A percentile compares a stretch with the other conserved stretches of the same genome.
These are phyloP conservation scores for Williopsis jadinii DNA, from an alignment of 1,139 yeast species.

Conservation along the genomic window DNA sequence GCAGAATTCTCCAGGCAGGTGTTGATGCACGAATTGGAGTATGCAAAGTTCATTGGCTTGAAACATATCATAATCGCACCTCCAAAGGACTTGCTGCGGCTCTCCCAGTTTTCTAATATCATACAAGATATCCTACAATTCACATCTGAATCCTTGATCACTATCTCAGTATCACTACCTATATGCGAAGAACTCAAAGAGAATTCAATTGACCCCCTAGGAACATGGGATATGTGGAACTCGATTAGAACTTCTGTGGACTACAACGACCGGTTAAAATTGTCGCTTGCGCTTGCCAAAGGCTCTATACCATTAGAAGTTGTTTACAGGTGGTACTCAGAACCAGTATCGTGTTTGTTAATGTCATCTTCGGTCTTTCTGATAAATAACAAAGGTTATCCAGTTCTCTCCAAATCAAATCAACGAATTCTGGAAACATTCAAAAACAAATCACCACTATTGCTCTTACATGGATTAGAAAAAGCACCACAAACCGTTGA, in stretches of 20 bases:
- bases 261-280: constrained; percentile 42
- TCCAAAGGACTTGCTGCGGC: constrained; percentile 47
- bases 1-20: constrained; percentile 50
- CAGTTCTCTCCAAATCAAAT: constrained; percentile 51
- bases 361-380: constrained; percentile 48
- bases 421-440: constrained; percentile 39
- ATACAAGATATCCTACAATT: constrained; percentile 26
- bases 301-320: constrained; percentile 40
- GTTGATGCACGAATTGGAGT: constrained; percentile 45
- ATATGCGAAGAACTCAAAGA: constrained; percentile 31
- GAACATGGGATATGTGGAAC: constrained; percentile 70
- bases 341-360: constrained; percentile 51
- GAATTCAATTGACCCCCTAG: constrained; percentile 37
- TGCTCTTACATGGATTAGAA: constrained; percentile 40
- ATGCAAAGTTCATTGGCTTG: constrained; percentile 49
- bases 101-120: constrained; percentile 41
- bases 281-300: constrained; percentile 52
- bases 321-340: constrained; percentile 54
- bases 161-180: constrained; percentile 34
- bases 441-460: constrained; percentile 25
- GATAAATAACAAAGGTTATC: constrained; percentile 50
- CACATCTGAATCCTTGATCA: constrained; percentile 26
- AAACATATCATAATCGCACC: constrained; percentile 49
- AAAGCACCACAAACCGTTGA: constrained; percentile 30
- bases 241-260: constrained; percentile 47